These are phyloP conservation scores for Sporisorium exsertum DNA, from an alignment of 1,284 basidiomycete species.

Conservation along the genomic window DNA sequence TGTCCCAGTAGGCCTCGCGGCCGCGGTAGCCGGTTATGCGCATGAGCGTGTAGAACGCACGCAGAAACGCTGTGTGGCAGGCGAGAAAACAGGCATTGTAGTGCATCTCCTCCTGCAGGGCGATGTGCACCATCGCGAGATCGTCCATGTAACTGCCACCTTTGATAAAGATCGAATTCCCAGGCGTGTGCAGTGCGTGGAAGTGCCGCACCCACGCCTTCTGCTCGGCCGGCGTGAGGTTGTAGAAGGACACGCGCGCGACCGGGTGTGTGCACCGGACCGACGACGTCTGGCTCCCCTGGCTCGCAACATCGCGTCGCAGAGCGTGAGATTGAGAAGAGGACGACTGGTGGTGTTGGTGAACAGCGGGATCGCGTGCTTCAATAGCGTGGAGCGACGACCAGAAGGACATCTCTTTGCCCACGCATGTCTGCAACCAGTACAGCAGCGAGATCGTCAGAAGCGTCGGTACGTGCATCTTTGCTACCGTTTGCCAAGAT, in stretches of 20 bases:
- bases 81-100: conserved; percentile 41
- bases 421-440: not conserved
- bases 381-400: conserved; percentile 14
- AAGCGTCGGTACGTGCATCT: not conserved
- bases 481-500: not conserved
- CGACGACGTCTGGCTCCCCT: conserved; percentile 3
- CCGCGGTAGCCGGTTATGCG: conserved; percentile 29
- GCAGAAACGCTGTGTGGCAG: conserved; percentile 36
- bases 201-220: conserved; percentile 23
- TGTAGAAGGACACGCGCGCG: conserved; percentile 34
- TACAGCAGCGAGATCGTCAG: not conserved
- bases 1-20: conserved; percentile 36
- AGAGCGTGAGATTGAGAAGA: not conserved
- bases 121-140: conserved; percentile 34
- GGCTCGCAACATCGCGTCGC: not conserved
- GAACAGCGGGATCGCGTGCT: not conserved
- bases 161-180: conserved; percentile 33
- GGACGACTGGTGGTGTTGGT: not conserved
- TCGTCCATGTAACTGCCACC: conserved; percentile 38
- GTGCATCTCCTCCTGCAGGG: conserved; percentile 41
- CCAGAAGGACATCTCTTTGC: conserved; percentile 26
- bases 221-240: conserved; percentile 12
- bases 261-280: conserved; percentile 34
- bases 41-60: conserved; percentile 38
- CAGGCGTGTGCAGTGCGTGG: not conserved